These are phyloP conservation scores for Tetrapisispora fleetii DNA, from an alignment of 805 yeast species.

Conservation along the genomic window DNA sequence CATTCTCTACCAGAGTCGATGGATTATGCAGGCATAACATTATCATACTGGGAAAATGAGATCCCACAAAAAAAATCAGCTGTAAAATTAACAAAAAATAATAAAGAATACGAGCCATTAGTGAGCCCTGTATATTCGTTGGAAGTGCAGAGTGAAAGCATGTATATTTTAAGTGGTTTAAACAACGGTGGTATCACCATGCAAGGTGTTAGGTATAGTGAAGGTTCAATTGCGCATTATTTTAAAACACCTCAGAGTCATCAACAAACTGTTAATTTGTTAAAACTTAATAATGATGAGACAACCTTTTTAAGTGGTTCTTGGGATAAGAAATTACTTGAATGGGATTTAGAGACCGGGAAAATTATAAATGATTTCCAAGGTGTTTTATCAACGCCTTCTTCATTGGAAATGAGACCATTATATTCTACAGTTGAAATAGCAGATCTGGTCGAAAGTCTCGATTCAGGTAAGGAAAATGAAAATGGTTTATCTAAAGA, in stretches of 20 bases:
- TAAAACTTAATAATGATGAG: constrained; percentile 54
- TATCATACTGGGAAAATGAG: constrained; percentile 94
- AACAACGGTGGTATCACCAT: constrained; percentile 77
- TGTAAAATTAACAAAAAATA: constrained; percentile 24
- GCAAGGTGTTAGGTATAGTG: constrained; percentile 73
- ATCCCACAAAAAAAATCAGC: constrained; percentile 54
- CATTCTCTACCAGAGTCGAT: constrained; percentile 84
- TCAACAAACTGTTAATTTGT: constrained; percentile 61
- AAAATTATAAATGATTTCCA: constrained; percentile 36
- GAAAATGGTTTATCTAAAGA: constrained; percentile 19
- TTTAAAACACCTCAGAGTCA: constrained; percentile 48
- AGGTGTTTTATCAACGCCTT: constrained; percentile 68
- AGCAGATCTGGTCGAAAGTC: constrained; percentile 8
- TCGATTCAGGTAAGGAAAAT: constrained; percentile 14
- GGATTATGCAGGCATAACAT: constrained; percentile 70
- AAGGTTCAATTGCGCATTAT: constrained; percentile 73
- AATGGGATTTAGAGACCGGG: constrained; percentile 85
- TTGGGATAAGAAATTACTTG: constrained; percentile 75
- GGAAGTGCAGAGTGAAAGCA: constrained; percentile 72
- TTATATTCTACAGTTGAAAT: constrained; percentile 37
- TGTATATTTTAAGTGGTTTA: constrained; percentile 79
- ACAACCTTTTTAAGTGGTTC: constrained; percentile 65
- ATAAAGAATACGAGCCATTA: constrained; percentile 40
- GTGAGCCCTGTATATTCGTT: constrained; percentile 81
- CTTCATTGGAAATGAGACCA: constrained; percentile 66